A percentile compares a stretch with the other conserved stretches of the same genome.
These are phyloP conservation scores for Fusarium vanettenii DNA, from an alignment of 2,329 filamentous ascomycete species.

Conservation along the genomic window DNA sequence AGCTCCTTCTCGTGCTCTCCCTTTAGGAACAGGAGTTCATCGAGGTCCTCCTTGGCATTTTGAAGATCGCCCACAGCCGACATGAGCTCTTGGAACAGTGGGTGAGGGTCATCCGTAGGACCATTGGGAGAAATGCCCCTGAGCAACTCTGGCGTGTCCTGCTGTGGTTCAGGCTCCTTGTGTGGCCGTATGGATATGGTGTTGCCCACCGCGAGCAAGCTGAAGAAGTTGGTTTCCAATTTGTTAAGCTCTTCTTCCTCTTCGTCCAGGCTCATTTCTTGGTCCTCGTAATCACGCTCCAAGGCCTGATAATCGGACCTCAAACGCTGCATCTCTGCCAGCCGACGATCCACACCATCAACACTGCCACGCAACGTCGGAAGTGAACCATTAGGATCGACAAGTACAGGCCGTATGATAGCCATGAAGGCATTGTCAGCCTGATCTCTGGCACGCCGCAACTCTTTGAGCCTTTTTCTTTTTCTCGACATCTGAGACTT, in stretches of 20 bases:
- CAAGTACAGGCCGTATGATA: conserved; percentile 51
- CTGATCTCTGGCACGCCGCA: conserved; percentile 49
- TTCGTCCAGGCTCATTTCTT: conserved; percentile 50
- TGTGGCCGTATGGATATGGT: conserved; percentile 18
- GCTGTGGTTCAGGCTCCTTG: conserved; percentile 9
- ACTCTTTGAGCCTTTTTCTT: conserved; percentile 46
- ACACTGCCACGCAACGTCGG: conserved; percentile 40
- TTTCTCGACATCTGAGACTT: conserved; percentile 48
- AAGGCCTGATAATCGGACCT: conserved; percentile 52
- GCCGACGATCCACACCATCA: conserved; percentile 44
- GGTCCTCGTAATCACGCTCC: conserved; percentile 52
- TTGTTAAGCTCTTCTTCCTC: conserved; percentile 50
- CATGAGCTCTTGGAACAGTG: conserved; percentile 58
- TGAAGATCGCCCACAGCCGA: conserved; percentile 58
- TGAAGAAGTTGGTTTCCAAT: conserved; percentile 54
- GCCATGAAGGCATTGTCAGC: conserved; percentile 56
- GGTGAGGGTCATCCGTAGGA: conserved; percentile 57
- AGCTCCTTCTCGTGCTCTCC: conserved; percentile 53
- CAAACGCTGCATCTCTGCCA: conserved; percentile 52
- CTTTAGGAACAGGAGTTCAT: conserved; percentile 56
- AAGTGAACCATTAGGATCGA: conserved; percentile 39
- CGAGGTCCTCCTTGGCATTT: conserved; percentile 59
- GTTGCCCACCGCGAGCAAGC: conserved; percentile 48
- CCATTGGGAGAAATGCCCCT: conserved; percentile 51
- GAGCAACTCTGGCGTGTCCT: conserved; percentile 47